A percentile compares a stretch with the other conserved stretches of the same genome.
phyloP scores from a whole-genome alignment of 2,329 filamentous ascomycete species.

The Fusarium pininemorale region DNA sequence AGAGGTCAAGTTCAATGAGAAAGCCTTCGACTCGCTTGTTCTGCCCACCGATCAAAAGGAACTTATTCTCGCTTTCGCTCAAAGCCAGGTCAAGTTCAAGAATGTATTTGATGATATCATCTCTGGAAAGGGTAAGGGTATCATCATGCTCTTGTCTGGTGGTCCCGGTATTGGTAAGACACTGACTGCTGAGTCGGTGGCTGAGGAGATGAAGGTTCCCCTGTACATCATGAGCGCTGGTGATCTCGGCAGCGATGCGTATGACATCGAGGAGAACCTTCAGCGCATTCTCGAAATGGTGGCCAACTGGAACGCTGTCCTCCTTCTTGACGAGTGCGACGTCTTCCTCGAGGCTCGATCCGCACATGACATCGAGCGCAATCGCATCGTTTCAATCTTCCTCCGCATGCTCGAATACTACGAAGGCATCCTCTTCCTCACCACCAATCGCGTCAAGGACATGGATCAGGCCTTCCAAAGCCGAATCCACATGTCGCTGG shows the following conservation, averaged over 20 bases:
- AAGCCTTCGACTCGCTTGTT: constrained; percentile 60
- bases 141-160: constrained; percentile 60
- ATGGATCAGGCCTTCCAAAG: constrained; percentile 59
- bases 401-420: constrained; percentile 59
- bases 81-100: constrained; percentile 55
- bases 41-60: constrained; percentile 61
- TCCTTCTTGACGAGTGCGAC: constrained; percentile 51
- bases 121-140: constrained; percentile 60
- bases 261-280: constrained; percentile 71
- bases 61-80: constrained; percentile 60
- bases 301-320: constrained; percentile 58
- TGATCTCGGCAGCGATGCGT: constrained; percentile 74
- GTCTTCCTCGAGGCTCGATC: constrained; percentile 54
- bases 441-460: constrained; percentile 56
- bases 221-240: constrained; percentile 67
- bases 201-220: constrained; percentile 59
- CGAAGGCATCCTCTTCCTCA: constrained; percentile 59
- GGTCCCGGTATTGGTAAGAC: constrained; percentile 62
- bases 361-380: constrained; percentile 47
- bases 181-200: constrained; percentile 58
- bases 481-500: constrained; percentile 58
- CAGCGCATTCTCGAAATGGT: constrained; percentile 68
- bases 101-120: constrained; percentile 62
- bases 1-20: constrained; percentile 58
- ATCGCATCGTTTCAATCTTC: constrained; percentile 51